Conservation (phyloP, 495 filamentous ascomycete species). For the Penicillium argentinense region DNA sequence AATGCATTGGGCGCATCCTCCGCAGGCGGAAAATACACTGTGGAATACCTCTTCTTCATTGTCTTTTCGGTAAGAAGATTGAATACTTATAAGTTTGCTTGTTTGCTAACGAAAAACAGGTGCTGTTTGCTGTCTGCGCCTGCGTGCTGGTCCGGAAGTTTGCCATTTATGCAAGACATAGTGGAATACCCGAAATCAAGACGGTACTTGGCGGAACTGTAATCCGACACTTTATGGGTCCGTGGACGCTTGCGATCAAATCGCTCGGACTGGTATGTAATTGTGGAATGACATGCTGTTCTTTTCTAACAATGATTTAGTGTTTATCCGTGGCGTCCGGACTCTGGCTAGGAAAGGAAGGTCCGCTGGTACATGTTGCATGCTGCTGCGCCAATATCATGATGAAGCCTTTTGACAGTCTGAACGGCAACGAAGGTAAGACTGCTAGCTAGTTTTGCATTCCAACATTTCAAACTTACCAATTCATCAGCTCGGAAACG, state of each 20-base stretch:
- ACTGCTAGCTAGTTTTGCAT: no score
- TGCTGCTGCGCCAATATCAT: slow-evolving; percentile 97
- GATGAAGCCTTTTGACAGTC: slow-evolving; percentile 82
- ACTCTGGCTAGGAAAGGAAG: slow-evolving; percentile 98
- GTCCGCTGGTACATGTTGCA: slow-evolving; percentile 93
- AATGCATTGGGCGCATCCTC: slow-evolving; percentile 65
- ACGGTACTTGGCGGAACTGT: slow-evolving; percentile 94
- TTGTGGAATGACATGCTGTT: not conserved
- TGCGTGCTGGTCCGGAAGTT: slow-evolving; percentile 79
- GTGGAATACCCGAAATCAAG: slow-evolving; percentile 97
- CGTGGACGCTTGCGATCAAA: slow-evolving; percentile 92
- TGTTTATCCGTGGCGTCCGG: slow-evolving; percentile 94
- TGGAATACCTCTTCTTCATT: slow-evolving; percentile 86
- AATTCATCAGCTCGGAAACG: slow-evolving; percentile 76
- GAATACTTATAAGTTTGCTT: slow-evolving; percentile 15
- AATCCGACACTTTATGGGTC: slow-evolving; percentile 85
- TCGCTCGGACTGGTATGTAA: slow-evolving; percentile 79
- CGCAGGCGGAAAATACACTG: slow-evolving; percentile 66
- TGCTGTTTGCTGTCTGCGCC: slow-evolving; percentile 77
- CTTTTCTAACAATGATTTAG: slow-evolving; percentile 29
- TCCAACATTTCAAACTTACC: not conserved
- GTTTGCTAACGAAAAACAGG: slow-evolving; percentile 43
- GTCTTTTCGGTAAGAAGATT: slow-evolving; percentile 63
- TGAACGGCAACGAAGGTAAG: slow-evolving; percentile 92
- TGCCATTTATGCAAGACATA: slow-evolving; percentile 88